Base-by-base conservation (phyloP, 257 asterid species). In the Jasminum sambac region DNA sequence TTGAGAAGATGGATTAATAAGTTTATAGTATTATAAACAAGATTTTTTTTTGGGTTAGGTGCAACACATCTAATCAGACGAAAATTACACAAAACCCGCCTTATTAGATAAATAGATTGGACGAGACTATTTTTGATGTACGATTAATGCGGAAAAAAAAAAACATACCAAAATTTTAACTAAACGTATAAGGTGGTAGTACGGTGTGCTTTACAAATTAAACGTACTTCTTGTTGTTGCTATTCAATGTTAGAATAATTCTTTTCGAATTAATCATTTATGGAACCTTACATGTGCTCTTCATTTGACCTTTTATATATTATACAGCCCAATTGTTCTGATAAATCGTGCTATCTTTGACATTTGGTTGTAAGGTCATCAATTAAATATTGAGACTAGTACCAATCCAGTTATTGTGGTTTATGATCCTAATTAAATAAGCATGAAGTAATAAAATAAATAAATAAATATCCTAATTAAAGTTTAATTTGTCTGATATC, bases 261-360 rank as follows among this genome's bases (percentile, higher is more conserved):
- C 38, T 59, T 66, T 38, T 39, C 36, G 66, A 62, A 77, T 52
- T 52, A 2, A 52, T 74, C 37, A 39, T n/a, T 52, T 24, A 55
- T 72, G 64, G 59, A 68, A 59, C 67, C 63, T 67, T 64, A 66
- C 87, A 77, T 79, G 84, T 70, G 84, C 71, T 61, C 63, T 63
- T 19, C 48, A 30, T 58, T 74, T 72, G 84, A 72, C 75, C 71
- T 48, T 12, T 16, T 14, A 44, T 0, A 8, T 44, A 30, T 30
- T 30, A 30, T 43, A 44, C 21, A 61, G 41, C 77, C 23, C 64
- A 57, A 57, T 72, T n/a, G 13, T 75, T 61, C 69, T 80, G 80
- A 73, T 74, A 81, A 69, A 78, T 79, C 12, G 68, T 50, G 84
- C 85, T 75, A 83, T 66, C 66, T 66, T 81, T 76, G 80, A 72